phyloP scores from a whole-genome alignment of 2,329 filamentous ascomycete genomes.

The Didymella pinodella region DNA sequence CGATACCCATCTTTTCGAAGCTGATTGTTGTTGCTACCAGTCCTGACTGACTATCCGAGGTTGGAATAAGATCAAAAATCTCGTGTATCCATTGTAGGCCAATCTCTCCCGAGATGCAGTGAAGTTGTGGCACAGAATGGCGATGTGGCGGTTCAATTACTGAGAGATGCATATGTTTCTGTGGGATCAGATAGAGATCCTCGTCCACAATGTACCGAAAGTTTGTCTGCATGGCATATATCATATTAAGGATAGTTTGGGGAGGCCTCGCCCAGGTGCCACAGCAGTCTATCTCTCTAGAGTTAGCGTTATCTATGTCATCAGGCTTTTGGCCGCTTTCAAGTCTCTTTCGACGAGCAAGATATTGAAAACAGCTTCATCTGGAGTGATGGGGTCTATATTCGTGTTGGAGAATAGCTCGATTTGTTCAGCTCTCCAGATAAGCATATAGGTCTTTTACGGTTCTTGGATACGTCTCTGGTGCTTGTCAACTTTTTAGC shows the following conservation, averaged over 20 bases:
- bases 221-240: slow-evolving; percentile 10
- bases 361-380: slow-evolving; percentile 20
- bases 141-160: slow-evolving; percentile 27
- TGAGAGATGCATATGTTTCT: slow-evolving; percentile 20
- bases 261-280: slow-evolving; percentile 22
- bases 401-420: slow-evolving; percentile 4
- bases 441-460: slow-evolving; percentile 14
- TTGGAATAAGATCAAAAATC: slow-evolving; percentile 20
- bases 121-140: slow-evolving; percentile 20
- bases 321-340: background rate
- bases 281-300: slow-evolving; percentile 21
- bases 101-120: slow-evolving; percentile 11
- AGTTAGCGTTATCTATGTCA: slow-evolving; percentile 7
- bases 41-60: slow-evolving; percentile 7
- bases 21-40: slow-evolving; percentile 19
- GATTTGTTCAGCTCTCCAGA: slow-evolving; percentile 12
- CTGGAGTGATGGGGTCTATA: slow-evolving; percentile 17
- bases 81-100: slow-evolving; percentile 16
- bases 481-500: background rate
- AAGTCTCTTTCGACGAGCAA: slow-evolving; percentile 11
- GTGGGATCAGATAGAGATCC: slow-evolving; percentile 21
- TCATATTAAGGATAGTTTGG: background rate
- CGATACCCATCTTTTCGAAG: slow-evolving; percentile 27
- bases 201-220: slow-evolving; percentile 9
- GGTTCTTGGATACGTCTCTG: slow-evolving; percentile 15